phyloP scores from a whole-genome alignment of 768 basidiomycete species.

The Termitomyces sp. region DNA sequence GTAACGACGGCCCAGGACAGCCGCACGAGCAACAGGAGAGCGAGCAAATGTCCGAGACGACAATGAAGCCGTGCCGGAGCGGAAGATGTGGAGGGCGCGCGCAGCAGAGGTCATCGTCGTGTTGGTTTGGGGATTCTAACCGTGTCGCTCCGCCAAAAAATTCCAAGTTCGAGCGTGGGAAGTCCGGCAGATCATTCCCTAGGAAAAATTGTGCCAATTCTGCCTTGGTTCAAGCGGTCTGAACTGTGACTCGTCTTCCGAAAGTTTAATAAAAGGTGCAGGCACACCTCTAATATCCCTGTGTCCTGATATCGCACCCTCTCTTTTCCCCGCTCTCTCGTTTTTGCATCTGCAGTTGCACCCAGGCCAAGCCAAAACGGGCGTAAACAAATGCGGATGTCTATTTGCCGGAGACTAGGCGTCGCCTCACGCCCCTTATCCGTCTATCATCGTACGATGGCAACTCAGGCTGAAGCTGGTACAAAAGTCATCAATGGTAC shows the following conservation, averaged over 20 bases:
- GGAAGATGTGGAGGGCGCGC: slow-evolving; percentile 48
- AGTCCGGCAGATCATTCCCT: slow-evolving; percentile 3
- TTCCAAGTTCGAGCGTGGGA: slow-evolving; percentile 10
- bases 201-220: slow-evolving; percentile 1
- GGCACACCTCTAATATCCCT: slow-evolving; percentile 7
- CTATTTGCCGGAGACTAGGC: slow-evolving; percentile 12
- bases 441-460: slow-evolving; percentile 35
- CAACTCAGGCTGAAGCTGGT: slow-evolving; percentile 23
- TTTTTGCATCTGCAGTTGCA: neutral
- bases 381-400: slow-evolving; percentile 22
- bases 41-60: slow-evolving; percentile 46
- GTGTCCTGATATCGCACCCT: neutral
- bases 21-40: slow-evolving; percentile 24
- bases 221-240: neutral
- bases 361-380: slow-evolving; percentile 13
- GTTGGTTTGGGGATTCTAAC: slow-evolving; percentile 3
- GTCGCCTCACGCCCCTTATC: slow-evolving; percentile 26
- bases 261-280: slow-evolving; percentile 9
- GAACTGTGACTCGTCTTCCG: slow-evolving; percentile 5
- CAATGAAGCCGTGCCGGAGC: slow-evolving; percentile 56
- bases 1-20: slow-evolving; percentile 34
- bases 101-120: slow-evolving; percentile 35
- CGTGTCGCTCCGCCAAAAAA: slow-evolving; percentile 17
- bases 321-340: neutral
- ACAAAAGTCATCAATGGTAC: slow-evolving; percentile 78